Conservation (phyloP, 441 rosid species). For the Melastoma candidum region DNA sequence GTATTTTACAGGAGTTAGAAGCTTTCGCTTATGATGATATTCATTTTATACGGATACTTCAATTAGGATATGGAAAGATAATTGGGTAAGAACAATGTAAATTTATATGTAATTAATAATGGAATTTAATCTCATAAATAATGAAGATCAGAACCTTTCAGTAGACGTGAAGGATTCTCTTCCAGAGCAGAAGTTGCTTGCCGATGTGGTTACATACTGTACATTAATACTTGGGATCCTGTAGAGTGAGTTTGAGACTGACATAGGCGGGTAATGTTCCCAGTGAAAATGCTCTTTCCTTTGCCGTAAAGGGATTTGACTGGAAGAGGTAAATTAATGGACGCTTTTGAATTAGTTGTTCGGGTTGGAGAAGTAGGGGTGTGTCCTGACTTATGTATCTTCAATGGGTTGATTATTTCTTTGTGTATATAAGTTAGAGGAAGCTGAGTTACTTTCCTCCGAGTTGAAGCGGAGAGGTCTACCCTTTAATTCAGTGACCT, state of each 20-base stretch:
- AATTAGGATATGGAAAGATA: no score
- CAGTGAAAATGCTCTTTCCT: constrained; percentile 55
- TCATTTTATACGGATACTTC: no score
- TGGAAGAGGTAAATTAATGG: constrained; percentile 39
- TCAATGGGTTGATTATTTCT: constrained; percentile 63
- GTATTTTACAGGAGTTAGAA: no score
- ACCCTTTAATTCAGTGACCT: constrained; percentile 51
- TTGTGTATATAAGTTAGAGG: constrained; percentile 53
- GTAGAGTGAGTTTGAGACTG: constrained; percentile 53
- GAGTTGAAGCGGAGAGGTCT: constrained; percentile 41
- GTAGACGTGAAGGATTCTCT: constrained; percentile 50
- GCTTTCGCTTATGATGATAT: no score
- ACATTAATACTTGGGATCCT: constrained; percentile 56
- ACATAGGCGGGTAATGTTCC: constrained; percentile 43
- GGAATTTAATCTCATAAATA: no score
- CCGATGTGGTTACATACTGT: constrained; percentile 57
- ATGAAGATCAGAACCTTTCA: no score
- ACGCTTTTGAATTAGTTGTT: constrained; percentile 48
- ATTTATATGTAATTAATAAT: no score
- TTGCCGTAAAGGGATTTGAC: constrained; percentile 60
- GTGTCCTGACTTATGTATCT: constrained; percentile 54
- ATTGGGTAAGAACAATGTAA: no score
- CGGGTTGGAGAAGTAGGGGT: constrained; percentile 34
- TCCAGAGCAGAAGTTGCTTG: constrained; percentile 29
- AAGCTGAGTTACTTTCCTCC: constrained; percentile 52